Evolutionary conservation across 75 land plant species (phyloP).

Genomic region (Selaginella moellendorffii): DNA sequence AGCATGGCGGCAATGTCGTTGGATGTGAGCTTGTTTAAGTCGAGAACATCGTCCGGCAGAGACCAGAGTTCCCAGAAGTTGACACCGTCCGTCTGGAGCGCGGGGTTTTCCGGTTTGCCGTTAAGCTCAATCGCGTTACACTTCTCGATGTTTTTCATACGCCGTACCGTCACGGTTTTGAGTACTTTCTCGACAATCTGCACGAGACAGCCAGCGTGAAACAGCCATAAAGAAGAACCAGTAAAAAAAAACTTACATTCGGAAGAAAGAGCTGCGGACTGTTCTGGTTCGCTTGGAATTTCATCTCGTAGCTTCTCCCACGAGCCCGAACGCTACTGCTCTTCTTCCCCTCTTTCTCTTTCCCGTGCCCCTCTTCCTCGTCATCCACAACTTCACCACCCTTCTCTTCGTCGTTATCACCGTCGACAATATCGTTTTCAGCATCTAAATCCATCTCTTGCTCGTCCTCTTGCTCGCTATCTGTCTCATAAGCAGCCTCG

Average conservation of each 20-base stretch:
- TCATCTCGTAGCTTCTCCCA: conserved; percentile 43
- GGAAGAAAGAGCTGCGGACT: conserved; percentile 55
- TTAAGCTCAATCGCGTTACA: conserved; percentile 40
- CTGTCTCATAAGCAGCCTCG: conserved; percentile 76
- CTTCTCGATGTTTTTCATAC: conserved; percentile 34
- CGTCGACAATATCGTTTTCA: conserved; percentile 14
- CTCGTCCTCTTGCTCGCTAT: conserved; percentile 27
- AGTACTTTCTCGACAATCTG: conserved; percentile 76
- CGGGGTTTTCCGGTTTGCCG: conserved; percentile 20
- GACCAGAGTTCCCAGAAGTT: conserved; percentile 63
- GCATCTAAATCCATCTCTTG: conserved; percentile 20
- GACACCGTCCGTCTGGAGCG: conserved; percentile 67
- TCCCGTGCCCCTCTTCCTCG: conserved; percentile 13
- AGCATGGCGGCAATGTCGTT: conserved; percentile 65
- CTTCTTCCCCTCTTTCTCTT: conserved; percentile 13
- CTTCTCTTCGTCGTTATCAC: conserved; percentile 22
- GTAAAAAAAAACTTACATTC: conserved; percentile 15
- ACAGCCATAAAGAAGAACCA: too few species aligned
- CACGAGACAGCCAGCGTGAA: neutral
- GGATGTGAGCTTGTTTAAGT: conserved; percentile 42
- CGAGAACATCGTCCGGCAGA: conserved; percentile 41
- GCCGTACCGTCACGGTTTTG: conserved; percentile 39
- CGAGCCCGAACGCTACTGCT: neutral
- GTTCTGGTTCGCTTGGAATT: conserved; percentile 26
- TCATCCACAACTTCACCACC: conserved; percentile 15